Conservation (phyloP, 2,329 filamentous ascomycete genomes). For the Metarhizium robertsii region DNA sequence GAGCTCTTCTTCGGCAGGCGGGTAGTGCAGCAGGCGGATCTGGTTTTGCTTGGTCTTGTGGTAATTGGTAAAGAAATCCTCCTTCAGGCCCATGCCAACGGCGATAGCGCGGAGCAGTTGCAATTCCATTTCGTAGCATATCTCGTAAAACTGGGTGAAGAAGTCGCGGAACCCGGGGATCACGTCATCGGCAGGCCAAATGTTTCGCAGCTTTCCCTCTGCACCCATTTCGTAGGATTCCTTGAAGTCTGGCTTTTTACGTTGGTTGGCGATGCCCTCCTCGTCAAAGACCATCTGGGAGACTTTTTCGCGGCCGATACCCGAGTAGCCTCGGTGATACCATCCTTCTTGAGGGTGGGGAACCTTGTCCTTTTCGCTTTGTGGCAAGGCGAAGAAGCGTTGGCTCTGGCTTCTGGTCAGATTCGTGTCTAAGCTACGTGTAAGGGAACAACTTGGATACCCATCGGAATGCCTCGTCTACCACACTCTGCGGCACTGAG, state of each 20-base stretch:
- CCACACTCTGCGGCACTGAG: slow-evolving; percentile 21
- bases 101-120: slow-evolving; percentile 71
- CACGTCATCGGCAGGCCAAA: slow-evolving; percentile 13
- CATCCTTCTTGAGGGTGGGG: slow-evolving; percentile 19
- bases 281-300: slow-evolving; percentile 21
- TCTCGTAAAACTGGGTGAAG: slow-evolving; percentile 50
- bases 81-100: slow-evolving; percentile 58
- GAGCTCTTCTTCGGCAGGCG: slow-evolving; percentile 18
- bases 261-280: slow-evolving; percentile 12
- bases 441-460: slow-evolving; percentile 5
- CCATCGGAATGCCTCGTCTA: slow-evolving; percentile 29
- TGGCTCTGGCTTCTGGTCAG: slow-evolving; percentile 9
- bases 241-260: slow-evolving; percentile 26
- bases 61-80: slow-evolving; percentile 58
- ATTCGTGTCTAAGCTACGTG: too few species aligned
- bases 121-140: slow-evolving; percentile 61
- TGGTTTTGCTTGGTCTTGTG: slow-evolving; percentile 49
- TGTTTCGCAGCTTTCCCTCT: slow-evolving; percentile 18
- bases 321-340: slow-evolving; percentile 25
- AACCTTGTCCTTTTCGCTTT: slow-evolving; percentile 19
- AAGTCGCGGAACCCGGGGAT: slow-evolving; percentile 13
- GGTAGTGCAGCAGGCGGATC: slow-evolving; percentile 47
- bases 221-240: slow-evolving; percentile 30
- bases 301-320: slow-evolving; percentile 21
- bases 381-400: slow-evolving; percentile 20